Conservation (phyloP, 2,329 filamentous ascomycete genomes). For the Podosphaera fusca region DNA sequence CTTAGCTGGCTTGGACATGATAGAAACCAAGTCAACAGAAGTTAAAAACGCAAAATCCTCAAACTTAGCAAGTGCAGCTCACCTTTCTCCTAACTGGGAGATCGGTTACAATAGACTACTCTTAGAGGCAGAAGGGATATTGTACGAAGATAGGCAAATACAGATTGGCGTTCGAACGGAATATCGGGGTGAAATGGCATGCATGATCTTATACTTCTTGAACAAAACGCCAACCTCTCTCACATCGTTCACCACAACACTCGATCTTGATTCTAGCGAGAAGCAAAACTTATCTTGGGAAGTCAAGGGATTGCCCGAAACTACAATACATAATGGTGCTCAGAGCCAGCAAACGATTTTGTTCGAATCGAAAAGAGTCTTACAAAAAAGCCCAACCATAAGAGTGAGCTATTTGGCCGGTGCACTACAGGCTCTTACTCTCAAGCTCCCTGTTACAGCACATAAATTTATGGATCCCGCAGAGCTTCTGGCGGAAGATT, state of each 20-base stretch:
- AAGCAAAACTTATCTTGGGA: constrained; percentile 56
- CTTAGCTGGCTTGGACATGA: constrained; percentile 65
- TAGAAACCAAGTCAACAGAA: constrained; percentile 30
- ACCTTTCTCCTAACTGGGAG: constrained; percentile 89
- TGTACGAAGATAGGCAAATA: constrained; percentile 88
- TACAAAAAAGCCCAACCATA: constrained; percentile 69
- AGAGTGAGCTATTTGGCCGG: constrained; percentile 87
- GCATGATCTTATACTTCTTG: constrained; percentile 83
- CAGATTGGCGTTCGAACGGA: constrained; percentile 83
- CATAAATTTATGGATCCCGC: constrained; percentile 97
- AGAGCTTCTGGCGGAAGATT: constrained; percentile 69
- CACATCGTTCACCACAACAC: constrained; percentile 78
- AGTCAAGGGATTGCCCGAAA: constrained; percentile 71
- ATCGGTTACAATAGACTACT: constrained; percentile 67
- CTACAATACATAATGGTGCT: constrained; percentile 45
- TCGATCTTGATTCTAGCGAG: constrained; percentile 54
- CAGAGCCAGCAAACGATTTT: constrained; percentile 89
- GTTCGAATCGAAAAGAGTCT: constrained; percentile 68
- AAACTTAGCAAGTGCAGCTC: constrained; percentile 77
- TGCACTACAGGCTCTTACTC: constrained; percentile 71
- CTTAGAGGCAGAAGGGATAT: constrained; percentile 57
- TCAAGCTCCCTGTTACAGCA: constrained; percentile 68
- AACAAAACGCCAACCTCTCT: constrained; percentile 78
- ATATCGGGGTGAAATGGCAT: constrained; percentile 86
- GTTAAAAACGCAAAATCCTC: constrained; percentile 32